Base-by-base conservation (phyloP, 768 basidiomycete species). In the Amanita rubescens region DNA sequence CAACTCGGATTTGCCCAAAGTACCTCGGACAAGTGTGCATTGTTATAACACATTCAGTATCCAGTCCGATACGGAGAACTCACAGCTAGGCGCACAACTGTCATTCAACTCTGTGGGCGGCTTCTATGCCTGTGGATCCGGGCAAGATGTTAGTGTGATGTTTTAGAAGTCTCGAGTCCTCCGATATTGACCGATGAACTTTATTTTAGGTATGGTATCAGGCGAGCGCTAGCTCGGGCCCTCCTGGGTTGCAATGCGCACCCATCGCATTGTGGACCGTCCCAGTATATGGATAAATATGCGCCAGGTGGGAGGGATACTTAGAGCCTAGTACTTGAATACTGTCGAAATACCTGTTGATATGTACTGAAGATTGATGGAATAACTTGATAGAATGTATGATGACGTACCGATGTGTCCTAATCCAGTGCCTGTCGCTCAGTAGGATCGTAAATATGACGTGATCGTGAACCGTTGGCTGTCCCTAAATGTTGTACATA, bases 21-120 rank as follows among this genome's bases (percentile, higher is more conserved):
- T 57, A 65, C 60, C 51, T 59, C 65, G 42, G 63, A 72, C 53
- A 69, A 69, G 50, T 72, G 70, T 50, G 65, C 66, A 3, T 52
- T 51, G 22, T 69, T n/a, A 57, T 44, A 49, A 47, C 17, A 55
- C 59, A 1, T 71, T 71, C 51, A 49, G 55, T 30, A 63, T 69
- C 15, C 63, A 64, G 30, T 63, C 63, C 7, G 53, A 69, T 53
- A 42, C 9, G 5, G 64, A 68, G 55, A 66, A 71, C 51, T 53
- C 60, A 8, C 69, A 68, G 52, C 59, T 68, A 6, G 67, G 67
- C 8, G 61, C 64, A 3, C 54, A 61, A 45, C 44, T 68, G 43
- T 56, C 62, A 3, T 59, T 62, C 41, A 65, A 63, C 39, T 62
- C 48, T n/a, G 59, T 59, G 9, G 69, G 69, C 15, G 65, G 58